A percentile compares a stretch with the other conserved stretches of the same genome.
phyloP scores from a whole-genome alignment of 345 rosid genomes.

The Angophora floribunda region DNA sequence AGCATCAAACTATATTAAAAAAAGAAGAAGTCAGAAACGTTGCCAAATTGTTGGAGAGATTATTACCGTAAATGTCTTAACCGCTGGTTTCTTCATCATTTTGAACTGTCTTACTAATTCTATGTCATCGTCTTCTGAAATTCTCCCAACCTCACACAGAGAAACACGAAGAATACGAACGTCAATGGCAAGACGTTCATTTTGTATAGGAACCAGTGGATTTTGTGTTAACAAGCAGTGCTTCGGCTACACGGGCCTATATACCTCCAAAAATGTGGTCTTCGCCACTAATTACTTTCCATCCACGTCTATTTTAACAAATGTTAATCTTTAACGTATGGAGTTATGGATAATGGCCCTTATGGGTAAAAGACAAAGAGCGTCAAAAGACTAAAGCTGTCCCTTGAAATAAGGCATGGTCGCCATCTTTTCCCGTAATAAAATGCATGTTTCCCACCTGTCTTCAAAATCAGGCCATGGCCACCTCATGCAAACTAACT shows the following conservation, averaged over 20 bases:
- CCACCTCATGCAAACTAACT: too few relatives aligned
- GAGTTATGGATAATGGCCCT: background rate
- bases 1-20: background rate
- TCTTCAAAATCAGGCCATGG: too few relatives aligned
- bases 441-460: background rate
- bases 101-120: background rate
- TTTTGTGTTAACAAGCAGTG: too few relatives aligned
- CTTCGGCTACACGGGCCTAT: too few relatives aligned
- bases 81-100: background rate
- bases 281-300: too few relatives aligned
- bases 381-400: background rate
- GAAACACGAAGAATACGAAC: background rate
- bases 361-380: background rate
- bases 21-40: too few relatives aligned
- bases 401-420: background rate
- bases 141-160: background rate
- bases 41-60: background rate
- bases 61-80: background rate
- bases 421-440: background rate
- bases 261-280: too few relatives aligned
- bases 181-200: background rate
- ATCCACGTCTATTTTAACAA: too few relatives aligned
- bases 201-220: background rate
- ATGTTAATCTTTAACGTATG: too few relatives aligned
- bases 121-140: background rate